Conservation (phyloP, 1,139 yeast species). For the Debaryomyces coudertii region DNA sequence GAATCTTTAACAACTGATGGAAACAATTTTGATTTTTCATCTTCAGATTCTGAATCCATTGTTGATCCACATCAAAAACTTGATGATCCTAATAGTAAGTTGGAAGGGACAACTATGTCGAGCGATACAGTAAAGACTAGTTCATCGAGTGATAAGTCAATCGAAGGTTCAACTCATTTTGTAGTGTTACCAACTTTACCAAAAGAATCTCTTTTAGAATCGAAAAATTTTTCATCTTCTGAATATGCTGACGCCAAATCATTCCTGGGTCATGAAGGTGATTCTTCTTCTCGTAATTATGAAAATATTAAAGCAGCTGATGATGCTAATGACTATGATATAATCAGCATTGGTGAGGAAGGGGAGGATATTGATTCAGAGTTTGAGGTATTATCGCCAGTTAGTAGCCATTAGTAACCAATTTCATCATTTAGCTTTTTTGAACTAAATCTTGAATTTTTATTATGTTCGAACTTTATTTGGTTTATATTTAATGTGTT, state of each 20-base stretch:
- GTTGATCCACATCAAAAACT: slow-evolving; percentile 8
- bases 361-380: slow-evolving; percentile 37
- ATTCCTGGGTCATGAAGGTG: slow-evolving; percentile 11
- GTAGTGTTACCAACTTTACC: slow-evolving; percentile 42
- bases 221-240: slow-evolving; percentile 19
- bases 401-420: slow-evolving; percentile 15
- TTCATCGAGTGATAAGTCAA: background rate
- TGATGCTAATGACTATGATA: slow-evolving; percentile 36
- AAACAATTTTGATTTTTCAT: background rate
- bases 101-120: background rate
- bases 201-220: slow-evolving; percentile 26
- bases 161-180: slow-evolving; percentile 30
- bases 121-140: slow-evolving; percentile 1
- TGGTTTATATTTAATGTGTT: background rate
- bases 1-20: background rate
- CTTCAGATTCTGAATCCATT: slow-evolving; percentile 16
- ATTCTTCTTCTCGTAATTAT: background rate
- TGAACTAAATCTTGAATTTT: too few species aligned
- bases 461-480: background rate
- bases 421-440: background rate
- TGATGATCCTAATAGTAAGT: slow-evolving; percentile 3
- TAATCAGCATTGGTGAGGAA: slow-evolving; percentile 34
- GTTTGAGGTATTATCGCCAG: slow-evolving; percentile 43
- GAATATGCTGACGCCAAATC: slow-evolving; percentile 30
- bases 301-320: slow-evolving; percentile 11